A percentile compares a stretch with the other conserved stretches of the same genome.
phyloP scores from a whole-genome alignment of 75 land plant species.

The Cryptomeria japonica region DNA sequence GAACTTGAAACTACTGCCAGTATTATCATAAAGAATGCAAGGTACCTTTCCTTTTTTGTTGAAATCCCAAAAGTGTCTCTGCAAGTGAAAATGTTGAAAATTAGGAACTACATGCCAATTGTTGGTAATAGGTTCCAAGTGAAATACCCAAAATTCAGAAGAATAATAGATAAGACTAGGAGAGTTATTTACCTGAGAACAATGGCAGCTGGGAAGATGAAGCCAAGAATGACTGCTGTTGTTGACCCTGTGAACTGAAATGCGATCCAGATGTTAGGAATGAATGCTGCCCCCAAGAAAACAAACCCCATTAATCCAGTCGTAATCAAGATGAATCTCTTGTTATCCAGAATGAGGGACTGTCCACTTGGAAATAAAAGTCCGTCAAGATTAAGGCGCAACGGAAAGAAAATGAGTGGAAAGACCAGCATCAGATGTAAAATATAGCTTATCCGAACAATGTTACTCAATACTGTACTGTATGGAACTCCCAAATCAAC shows the following conservation, averaged over 20 bases:
- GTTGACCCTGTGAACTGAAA: constrained; percentile 96
- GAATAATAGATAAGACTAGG: background rate
- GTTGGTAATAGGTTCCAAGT: background rate
- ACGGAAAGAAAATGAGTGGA: constrained; percentile 79
- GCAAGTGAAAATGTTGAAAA: constrained; percentile 10
- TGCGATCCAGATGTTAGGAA: constrained; percentile 96
- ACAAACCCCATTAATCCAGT: constrained; percentile 38
- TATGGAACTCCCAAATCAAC: constrained; percentile 68
- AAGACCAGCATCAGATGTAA: constrained; percentile 93
- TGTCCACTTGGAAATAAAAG: constrained; percentile 60
- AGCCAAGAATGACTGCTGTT: constrained; percentile 79
- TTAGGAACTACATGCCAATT: background rate
- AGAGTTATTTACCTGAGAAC: constrained; percentile 49
- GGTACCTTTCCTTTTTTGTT: constrained; percentile 56
- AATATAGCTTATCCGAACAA: constrained; percentile 79
- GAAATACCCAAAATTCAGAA: background rate
- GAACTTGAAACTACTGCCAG: constrained; percentile 74
- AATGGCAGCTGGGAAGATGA: constrained; percentile 88
- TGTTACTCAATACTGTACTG: constrained; percentile 48
- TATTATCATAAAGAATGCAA: constrained; percentile 75
- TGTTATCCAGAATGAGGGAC: constrained; percentile 46
- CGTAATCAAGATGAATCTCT: constrained; percentile 57
- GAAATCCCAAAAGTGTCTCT: constrained; percentile 75
- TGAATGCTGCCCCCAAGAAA: constrained; percentile 72
- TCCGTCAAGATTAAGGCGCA: constrained; percentile 82